These are phyloP conservation scores for Phytophthora megakarya DNA, from an alignment of 352 stramenopile genomes.

Conservation along the genomic window DNA sequence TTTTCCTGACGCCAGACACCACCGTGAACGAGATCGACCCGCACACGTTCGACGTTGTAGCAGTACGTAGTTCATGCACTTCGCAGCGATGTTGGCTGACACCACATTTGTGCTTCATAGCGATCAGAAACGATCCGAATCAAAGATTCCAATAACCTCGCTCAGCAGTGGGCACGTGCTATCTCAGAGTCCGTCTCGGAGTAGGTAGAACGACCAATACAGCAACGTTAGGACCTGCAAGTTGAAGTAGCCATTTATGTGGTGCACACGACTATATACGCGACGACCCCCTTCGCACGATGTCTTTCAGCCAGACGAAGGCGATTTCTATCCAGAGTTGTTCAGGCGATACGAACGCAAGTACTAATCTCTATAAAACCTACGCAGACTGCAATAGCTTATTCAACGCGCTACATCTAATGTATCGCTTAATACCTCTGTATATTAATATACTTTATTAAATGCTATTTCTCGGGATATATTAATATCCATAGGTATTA, in stretches of 20 bases:
- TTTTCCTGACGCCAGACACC: slow-evolving; percentile 62
- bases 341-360: no score
- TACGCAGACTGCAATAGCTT: no score
- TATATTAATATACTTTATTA: no score
- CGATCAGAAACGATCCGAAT: slow-evolving; percentile 65
- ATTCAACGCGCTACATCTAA: no score
- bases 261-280: slow-evolving; percentile 10
- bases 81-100: background rate
- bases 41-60: slow-evolving; percentile 79
- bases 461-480: no score
- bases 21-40: slow-evolving; percentile 73
- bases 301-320: no score
- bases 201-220: slow-evolving; percentile 23
- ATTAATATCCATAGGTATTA: no score
- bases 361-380: no score
- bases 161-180: slow-evolving; percentile 62
- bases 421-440: no score
- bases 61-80: slow-evolving; percentile 44
- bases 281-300: background rate
- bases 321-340: no score
- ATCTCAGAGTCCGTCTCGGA: slow-evolving; percentile 45
- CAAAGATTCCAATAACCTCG: slow-evolving; percentile 60
- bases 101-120: slow-evolving; percentile 26
- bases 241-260: slow-evolving; percentile 28
- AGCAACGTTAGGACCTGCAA: background rate